phyloP scores from a whole-genome alignment of 495 filamentous ascomycete species.

The Daldinia grandis region DNA sequence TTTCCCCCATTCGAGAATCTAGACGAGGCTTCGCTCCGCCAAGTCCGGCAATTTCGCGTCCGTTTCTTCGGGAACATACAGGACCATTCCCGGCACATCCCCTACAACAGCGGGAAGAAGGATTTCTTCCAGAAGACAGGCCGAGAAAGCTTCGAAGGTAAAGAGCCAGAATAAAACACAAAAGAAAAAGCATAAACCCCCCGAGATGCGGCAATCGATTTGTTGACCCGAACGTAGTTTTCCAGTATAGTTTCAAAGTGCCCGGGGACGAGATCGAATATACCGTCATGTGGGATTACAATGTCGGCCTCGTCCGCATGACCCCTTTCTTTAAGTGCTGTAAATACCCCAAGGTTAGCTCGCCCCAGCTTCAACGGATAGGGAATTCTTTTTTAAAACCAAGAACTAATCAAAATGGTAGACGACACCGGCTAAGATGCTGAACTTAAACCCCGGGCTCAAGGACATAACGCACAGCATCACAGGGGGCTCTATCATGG shows the following conservation, averaged over 20 bases:
- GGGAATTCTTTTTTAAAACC: not conserved
- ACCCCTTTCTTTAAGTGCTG: slow-evolving; percentile 94
- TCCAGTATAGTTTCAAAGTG: slow-evolving; percentile 86
- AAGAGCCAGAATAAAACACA: slow-evolving; percentile 17
- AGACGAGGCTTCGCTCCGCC: slow-evolving; percentile 61
- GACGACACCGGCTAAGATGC: slow-evolving; percentile 86
- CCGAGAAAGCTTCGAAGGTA: slow-evolving; percentile 89
- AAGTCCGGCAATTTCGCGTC: slow-evolving; percentile 68
- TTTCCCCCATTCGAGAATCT: slow-evolving; percentile 73
- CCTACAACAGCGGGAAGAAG: slow-evolving; percentile 94
- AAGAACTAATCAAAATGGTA: slow-evolving; percentile 46
- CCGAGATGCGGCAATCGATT: slow-evolving; percentile 13
- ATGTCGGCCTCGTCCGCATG: slow-evolving; percentile 91
- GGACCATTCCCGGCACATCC: slow-evolving; percentile 78
- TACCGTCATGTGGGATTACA: slow-evolving; percentile 96
- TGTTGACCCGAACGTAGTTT: slow-evolving; percentile 65
- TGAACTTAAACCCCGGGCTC: slow-evolving; percentile 81
- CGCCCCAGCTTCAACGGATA: not conserved
- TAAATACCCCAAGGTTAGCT: slow-evolving; percentile 80
- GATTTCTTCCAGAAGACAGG: slow-evolving; percentile 84
- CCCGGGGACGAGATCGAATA: slow-evolving; percentile 72
- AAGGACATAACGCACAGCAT: slow-evolving; percentile 90
- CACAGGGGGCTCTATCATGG: slow-evolving; percentile 86
- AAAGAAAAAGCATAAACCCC: slow-evolving; percentile 15
- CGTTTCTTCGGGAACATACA: slow-evolving; percentile 74